A percentile compares a stretch with the other conserved stretches of the same genome.
These are phyloP conservation scores for Xylaria grammica DNA, from an alignment of 495 filamentous ascomycete genomes.

Conservation along the genomic window DNA sequence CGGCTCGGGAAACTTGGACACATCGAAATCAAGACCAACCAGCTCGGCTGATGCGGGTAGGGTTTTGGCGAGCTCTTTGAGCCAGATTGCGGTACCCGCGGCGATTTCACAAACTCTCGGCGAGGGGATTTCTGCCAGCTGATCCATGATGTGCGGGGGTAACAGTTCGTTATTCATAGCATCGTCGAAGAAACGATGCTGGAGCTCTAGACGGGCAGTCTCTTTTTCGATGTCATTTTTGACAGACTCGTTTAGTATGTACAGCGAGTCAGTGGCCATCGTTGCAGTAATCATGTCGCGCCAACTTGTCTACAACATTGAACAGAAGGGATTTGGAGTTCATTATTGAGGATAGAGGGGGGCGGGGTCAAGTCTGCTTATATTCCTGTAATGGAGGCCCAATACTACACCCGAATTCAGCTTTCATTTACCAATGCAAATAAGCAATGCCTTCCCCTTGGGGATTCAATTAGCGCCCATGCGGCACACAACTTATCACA, in stretches of 20 bases:
- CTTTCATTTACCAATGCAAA: too few species aligned
- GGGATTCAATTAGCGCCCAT: too few species aligned
- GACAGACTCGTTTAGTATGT: neutral
- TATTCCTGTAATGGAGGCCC: too few species aligned
- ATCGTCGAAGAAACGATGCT: slow-evolving; percentile 14
- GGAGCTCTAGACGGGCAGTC: neutral
- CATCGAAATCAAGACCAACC: slow-evolving; percentile 5
- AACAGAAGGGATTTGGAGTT: too few species aligned
- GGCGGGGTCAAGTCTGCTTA: too few species aligned
- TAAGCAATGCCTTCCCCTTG: too few species aligned
- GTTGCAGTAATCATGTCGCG: too few species aligned
- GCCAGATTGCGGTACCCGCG: slow-evolving; percentile 8
- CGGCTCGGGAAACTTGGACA: slow-evolving; percentile 1
- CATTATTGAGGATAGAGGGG: too few species aligned
- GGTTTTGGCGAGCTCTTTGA: neutral
- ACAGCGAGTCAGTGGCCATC: neutral
- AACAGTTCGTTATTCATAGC: slow-evolving; percentile 11
- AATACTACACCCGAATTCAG: too few species aligned
- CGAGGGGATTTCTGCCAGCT: neutral
- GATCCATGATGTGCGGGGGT: neutral
- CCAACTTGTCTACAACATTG: too few species aligned
- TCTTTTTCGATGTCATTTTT: neutral
- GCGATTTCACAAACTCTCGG: slow-evolving; percentile 1
- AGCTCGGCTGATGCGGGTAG: slow-evolving; percentile 14
- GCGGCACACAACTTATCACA: too few species aligned